A percentile compares a stretch with the other conserved stretches of the same genome.
These are phyloP conservation scores for Grifola frondosa DNA, from an alignment of 1,284 basidiomycete genomes.

Conservation along the genomic window DNA sequence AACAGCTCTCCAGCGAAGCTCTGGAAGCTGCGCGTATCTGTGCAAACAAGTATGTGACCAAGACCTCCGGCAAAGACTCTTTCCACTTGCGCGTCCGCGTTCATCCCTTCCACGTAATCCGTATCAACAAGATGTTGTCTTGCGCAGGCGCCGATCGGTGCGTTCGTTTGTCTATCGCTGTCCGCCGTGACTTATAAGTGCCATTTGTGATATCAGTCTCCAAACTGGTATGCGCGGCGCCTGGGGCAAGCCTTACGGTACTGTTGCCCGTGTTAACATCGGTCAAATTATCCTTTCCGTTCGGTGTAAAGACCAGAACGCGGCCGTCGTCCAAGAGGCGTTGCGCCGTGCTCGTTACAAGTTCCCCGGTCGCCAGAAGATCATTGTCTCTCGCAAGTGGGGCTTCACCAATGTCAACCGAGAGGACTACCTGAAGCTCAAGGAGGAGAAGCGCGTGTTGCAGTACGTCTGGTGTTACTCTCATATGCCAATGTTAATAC, in stretches of 20 bases:
- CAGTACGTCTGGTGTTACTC: constrained; percentile 55
- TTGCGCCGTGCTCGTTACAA: constrained; percentile 98
- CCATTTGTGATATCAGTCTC: constrained; percentile 51
- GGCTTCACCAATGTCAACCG: constrained; percentile 96
- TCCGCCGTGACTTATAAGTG: background rate
- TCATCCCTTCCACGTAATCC: constrained; percentile 98
- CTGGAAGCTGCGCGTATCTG: constrained; percentile 99
- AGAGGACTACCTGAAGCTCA: constrained; percentile 86
- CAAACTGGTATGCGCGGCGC: constrained; percentile 99
- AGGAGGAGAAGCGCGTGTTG: constrained; percentile 85
- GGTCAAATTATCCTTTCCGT: constrained; percentile 97
- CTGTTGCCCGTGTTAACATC: constrained; percentile 93
- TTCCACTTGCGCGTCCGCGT: constrained; percentile 98
- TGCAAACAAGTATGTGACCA: constrained; percentile 99
- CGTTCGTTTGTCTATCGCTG: constrained; percentile 22
- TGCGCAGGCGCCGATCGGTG: constrained; percentile 97
- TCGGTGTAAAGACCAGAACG: constrained; percentile 89
- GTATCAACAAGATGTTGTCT: constrained; percentile 99
- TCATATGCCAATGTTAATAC: constrained; percentile 19
- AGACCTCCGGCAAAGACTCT: constrained; percentile 97
- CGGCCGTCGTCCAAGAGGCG: constrained; percentile 92
- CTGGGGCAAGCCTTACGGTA: constrained; percentile 99
- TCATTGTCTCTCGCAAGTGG: constrained; percentile 97
- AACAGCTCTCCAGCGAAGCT: constrained; percentile 95
- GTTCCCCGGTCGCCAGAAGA: constrained; percentile 99